A percentile compares a stretch with the other conserved stretches of the same genome.
phyloP scores from a whole-genome alignment of 2,329 filamentous ascomycete genomes.

The Claviceps lovelessii region DNA sequence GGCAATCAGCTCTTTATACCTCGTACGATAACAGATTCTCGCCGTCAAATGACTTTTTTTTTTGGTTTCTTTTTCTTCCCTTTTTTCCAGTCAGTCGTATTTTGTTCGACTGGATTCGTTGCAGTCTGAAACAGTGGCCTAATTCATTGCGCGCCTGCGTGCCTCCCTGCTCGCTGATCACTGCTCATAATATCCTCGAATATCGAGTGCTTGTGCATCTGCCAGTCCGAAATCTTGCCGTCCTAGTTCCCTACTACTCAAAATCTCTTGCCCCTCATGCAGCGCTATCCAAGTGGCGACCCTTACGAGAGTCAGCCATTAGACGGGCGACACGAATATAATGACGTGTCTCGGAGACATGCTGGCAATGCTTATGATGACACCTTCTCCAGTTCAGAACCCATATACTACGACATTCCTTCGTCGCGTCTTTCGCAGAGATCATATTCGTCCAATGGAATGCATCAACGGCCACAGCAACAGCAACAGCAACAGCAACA shows the following conservation, averaged over 20 bases:
- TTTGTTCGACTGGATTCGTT: neutral
- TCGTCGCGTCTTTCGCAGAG: slow-evolving; percentile 4
- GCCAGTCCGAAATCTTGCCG: neutral
- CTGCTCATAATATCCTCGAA: neutral
- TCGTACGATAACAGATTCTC: neutral
- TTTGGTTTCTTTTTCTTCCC: neutral
- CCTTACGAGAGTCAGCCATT: slow-evolving; percentile 23
- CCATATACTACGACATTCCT: slow-evolving; percentile 17
- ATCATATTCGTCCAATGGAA: neutral
- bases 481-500: neutral
- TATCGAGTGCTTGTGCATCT: neutral
- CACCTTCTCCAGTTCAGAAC: neutral
- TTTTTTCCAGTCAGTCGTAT: neutral
- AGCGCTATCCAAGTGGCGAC: slow-evolving; percentile 17
- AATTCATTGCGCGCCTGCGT: neutral
- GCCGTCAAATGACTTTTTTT: neutral
- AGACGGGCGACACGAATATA: slow-evolving; percentile 10
- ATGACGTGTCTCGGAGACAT: neutral
- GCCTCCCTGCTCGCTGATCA: too few relatives aligned
- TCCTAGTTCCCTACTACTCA: neutral
- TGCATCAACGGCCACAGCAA: neutral
- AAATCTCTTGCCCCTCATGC: slow-evolving; percentile 12
- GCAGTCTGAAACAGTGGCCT: neutral
- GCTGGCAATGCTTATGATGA: slow-evolving; percentile 10
- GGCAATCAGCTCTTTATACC: neutral